A percentile compares a stretch with the other conserved stretches of the same genome.
These are phyloP conservation scores for Xerophyta viscosa DNA, from an alignment of 106 monocot species.

Conservation along the genomic window DNA sequence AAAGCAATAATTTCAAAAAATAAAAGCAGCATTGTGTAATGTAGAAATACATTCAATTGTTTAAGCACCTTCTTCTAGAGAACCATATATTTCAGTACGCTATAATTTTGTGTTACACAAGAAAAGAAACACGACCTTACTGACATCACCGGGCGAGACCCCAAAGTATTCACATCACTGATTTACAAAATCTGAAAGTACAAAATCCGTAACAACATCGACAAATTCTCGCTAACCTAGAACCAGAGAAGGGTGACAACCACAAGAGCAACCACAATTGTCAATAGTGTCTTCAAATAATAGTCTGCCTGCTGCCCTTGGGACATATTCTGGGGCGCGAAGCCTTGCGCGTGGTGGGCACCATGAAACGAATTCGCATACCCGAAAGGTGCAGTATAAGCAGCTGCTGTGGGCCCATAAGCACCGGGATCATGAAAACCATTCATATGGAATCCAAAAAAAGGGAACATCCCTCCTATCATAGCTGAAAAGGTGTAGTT, in stretches of 20 bases:
- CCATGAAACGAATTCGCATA: constrained; percentile 43
- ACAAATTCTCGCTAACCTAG: constrained; percentile 8
- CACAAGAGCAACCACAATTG: constrained; percentile 44
- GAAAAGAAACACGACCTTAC: too few relatives aligned
- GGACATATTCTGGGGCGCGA: constrained; percentile 14
- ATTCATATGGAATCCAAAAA: constrained; percentile 51
- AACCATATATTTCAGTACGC: too few relatives aligned
- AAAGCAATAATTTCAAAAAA: too few relatives aligned
- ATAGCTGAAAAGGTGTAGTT: constrained; percentile 60
- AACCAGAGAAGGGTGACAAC: constrained; percentile 29
- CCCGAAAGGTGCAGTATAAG: constrained; percentile 34
- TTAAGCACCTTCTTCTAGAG: too few relatives aligned
- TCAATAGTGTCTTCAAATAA: constrained; percentile 33
- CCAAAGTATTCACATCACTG: too few relatives aligned
- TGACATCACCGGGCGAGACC: too few relatives aligned
- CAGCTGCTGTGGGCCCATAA: constrained; percentile 39
- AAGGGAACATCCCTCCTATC: constrained; percentile 41
- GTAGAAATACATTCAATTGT: too few relatives aligned
- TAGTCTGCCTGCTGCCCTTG: constrained; percentile 36
- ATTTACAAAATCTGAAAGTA: too few relatives aligned
- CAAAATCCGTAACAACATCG: neutral
- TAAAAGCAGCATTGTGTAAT: too few relatives aligned
- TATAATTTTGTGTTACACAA: too few relatives aligned
- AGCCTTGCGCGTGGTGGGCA: constrained; percentile 33
- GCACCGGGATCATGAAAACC: constrained; percentile 47